A percentile compares a stretch with the other conserved stretches of the same genome.
phyloP scores from a whole-genome alignment of 2,329 filamentous ascomycete genomes.

The Penicillium sp. region DNA sequence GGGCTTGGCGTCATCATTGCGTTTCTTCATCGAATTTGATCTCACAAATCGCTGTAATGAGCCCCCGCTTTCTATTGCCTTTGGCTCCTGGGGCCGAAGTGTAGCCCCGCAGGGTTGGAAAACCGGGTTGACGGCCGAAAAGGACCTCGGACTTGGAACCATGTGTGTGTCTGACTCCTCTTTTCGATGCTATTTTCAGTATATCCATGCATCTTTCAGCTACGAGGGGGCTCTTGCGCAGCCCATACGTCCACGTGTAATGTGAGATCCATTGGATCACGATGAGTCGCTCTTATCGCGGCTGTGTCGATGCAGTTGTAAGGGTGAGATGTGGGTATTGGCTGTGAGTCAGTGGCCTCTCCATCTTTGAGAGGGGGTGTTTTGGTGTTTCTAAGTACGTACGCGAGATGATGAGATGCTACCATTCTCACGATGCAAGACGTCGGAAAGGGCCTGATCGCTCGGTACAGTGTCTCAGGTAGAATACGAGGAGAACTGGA shows the following conservation, averaged over 20 bases:
- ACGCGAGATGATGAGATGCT: background rate
- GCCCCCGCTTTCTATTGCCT: conserved; percentile 6
- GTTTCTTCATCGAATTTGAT: conserved; percentile 1
- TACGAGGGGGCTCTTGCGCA: conserved; percentile 13
- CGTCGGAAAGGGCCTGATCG: background rate
- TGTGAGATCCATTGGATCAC: conserved; percentile 6
- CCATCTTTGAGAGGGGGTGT: background rate
- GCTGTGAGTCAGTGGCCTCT: background rate
- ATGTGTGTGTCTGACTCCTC: background rate
- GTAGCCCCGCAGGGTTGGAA: conserved; percentile 1
- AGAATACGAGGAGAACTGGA: conserved; percentile 13
- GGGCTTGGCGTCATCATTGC: background rate
- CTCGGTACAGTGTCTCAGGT: conserved; percentile 9
- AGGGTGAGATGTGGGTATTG: background rate
- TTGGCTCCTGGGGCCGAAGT: conserved; percentile 1
- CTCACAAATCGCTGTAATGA: background rate
- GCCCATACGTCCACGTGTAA: conserved; percentile 14
- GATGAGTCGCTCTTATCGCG: conserved; percentile 6
- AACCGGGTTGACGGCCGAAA: conserved; percentile 1
- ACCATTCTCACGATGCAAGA: background rate
- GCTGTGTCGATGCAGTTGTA: background rate
- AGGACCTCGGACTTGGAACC: background rate
- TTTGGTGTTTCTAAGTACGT: background rate
- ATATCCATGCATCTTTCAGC: background rate
- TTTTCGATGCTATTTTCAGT: background rate